Conservation (phyloP, 1,139 yeast species). For the Suhomyces atakaporum region DNA sequence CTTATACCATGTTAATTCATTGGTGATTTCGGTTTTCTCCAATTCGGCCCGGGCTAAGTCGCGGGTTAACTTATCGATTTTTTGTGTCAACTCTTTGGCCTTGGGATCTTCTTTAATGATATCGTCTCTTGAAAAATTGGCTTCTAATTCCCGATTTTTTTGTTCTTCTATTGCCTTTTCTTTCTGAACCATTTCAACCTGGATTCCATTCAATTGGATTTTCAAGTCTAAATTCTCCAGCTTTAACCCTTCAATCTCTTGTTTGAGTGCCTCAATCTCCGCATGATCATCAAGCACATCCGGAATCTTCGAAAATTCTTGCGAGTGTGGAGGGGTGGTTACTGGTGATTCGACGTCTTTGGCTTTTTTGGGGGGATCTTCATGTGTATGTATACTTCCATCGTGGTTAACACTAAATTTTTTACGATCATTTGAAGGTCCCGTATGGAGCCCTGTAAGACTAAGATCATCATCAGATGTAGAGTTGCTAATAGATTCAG, state of each 20-base stretch:
- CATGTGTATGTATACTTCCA: conserved; percentile 13
- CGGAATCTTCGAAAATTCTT: conserved; percentile 18
- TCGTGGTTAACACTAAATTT: conserved; percentile 13
- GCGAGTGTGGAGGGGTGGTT: conserved; percentile 31
- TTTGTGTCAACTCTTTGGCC: conserved; percentile 11
- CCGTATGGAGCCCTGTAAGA: conserved; percentile 10
- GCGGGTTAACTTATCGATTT: conserved; percentile 12
- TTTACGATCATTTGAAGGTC: conserved; percentile 6
- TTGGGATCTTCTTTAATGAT: neutral
- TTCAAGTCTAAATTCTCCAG: conserved; percentile 20
- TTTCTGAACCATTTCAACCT: conserved; percentile 19
- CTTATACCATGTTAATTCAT: conserved; percentile 13
- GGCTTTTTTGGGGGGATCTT: neutral
- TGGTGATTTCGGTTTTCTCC: conserved; percentile 11
- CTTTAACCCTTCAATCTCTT: conserved; percentile 15
- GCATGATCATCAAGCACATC: conserved; percentile 2
- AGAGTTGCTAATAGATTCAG: conserved; percentile 10
- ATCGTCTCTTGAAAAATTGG: neutral
- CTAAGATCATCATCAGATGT: conserved; percentile 14
- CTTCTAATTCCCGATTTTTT: conserved; percentile 4
- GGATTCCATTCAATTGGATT: conserved; percentile 17
- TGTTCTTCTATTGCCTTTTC: conserved; percentile 8
- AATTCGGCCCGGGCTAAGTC: conserved; percentile 12
- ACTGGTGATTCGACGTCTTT: conserved; percentile 19
- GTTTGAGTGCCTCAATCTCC: conserved; percentile 9